phyloP scores from a whole-genome alignment of 2,329 filamentous ascomycete genomes.

The Pseudogymnoascus sp. region DNA sequence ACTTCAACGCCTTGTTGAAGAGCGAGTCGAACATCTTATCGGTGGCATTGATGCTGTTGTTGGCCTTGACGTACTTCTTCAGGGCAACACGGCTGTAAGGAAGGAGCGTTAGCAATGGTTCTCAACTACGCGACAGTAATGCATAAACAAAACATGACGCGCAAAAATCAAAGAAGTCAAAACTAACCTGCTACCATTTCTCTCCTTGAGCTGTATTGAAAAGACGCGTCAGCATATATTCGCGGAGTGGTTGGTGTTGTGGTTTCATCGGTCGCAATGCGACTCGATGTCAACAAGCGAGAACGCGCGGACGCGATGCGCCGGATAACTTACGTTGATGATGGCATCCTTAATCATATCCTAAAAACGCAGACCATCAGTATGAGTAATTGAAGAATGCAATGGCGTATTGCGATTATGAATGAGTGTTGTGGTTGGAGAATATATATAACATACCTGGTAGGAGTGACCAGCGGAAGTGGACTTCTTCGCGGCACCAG shows the following conservation, averaged over 20 bases:
- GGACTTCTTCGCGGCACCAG: conserved; percentile 10
- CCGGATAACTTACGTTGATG: conserved; percentile 55
- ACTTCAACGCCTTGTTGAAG: conserved; percentile 61
- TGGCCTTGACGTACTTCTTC: conserved; percentile 66
- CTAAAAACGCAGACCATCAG: neutral
- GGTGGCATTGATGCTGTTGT: conserved; percentile 55
- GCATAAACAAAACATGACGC: conserved; percentile 4
- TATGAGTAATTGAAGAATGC: conserved; percentile 4
- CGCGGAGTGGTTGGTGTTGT: conserved; percentile 14
- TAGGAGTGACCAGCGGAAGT: conserved; percentile 9
- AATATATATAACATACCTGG: conserved; percentile 8
- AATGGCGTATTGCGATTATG: neutral
- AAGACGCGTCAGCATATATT: conserved; percentile 24
- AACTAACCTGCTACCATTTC: conserved; percentile 61
- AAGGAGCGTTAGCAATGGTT: conserved; percentile 27
- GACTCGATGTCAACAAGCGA: conserved; percentile 9
- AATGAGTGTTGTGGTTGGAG: neutral
- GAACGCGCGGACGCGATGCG: conserved; percentile 32
- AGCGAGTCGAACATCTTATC: conserved; percentile 54
- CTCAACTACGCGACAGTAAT: neutral
- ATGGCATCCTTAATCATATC: conserved; percentile 69
- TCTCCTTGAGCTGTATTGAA: conserved; percentile 54
- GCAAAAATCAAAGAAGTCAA: conserved; percentile 18
- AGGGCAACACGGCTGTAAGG: conserved; percentile 51
- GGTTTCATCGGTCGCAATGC: conserved; percentile 10